phyloP scores from a whole-genome alignment of 495 filamentous ascomycete genomes.

The Aspergillus panamensis region DNA sequence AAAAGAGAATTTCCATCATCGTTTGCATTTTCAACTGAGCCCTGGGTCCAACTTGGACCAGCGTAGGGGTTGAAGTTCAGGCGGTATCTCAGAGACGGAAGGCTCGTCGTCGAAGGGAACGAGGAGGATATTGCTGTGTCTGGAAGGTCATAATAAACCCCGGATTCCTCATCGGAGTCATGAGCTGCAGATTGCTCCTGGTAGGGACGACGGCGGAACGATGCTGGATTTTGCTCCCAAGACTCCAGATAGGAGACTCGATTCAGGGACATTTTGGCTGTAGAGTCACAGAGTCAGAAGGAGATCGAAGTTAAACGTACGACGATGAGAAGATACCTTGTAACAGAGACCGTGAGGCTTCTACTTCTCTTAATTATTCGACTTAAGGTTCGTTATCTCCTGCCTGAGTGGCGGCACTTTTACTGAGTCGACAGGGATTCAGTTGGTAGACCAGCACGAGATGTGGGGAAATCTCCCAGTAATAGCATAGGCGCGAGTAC shows the following conservation, averaged over 20 bases:
- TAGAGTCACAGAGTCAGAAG: not conserved
- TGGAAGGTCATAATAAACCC: conserved; percentile 34
- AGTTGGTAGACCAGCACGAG: not conserved
- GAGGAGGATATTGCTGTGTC: conserved; percentile 39
- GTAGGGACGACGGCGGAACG: conserved; percentile 25
- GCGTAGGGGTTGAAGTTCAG: conserved; percentile 47
- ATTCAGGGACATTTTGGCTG: conserved; percentile 22
- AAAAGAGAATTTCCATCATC: conserved; percentile 30
- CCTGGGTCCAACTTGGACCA: conserved; percentile 40
- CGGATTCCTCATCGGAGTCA: conserved; percentile 33
- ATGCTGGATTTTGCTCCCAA: conserved; percentile 42
- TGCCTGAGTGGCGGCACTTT: not conserved
- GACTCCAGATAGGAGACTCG: conserved; percentile 37
- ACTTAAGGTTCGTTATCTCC: not conserved
- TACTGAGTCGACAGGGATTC: not conserved
- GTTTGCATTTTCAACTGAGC: conserved; percentile 27
- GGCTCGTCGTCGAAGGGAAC: conserved; percentile 39
- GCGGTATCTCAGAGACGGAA: conserved; percentile 24
- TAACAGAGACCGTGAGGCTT: too few relatives aligned
- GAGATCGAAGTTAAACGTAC: not conserved
- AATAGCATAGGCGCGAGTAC: not conserved
- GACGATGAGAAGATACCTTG: not conserved
- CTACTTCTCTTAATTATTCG: too few relatives aligned
- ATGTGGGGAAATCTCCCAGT: not conserved
- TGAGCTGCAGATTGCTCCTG: conserved; percentile 16